Percentiles rank a stretch among this genome's conserved stretches.
Conservation (phyloP, 768 basidiomycete species). For the Galerina marginata region DNA sequence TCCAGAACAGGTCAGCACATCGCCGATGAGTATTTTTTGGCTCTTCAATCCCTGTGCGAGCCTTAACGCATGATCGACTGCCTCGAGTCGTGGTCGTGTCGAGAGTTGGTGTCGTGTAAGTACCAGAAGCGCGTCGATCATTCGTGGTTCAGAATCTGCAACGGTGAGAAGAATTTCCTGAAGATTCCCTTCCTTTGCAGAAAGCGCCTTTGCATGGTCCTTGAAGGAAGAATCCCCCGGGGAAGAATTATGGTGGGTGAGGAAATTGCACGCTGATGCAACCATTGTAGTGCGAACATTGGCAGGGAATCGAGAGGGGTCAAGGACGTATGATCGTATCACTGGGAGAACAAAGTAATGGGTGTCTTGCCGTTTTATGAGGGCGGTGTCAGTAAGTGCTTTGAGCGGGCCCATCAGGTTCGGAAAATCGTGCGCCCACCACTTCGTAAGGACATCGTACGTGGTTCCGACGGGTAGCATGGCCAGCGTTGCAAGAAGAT, state of each 20-base stretch:
- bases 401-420: constrained; percentile 2
- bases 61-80: neutral
- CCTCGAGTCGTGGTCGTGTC: neutral
- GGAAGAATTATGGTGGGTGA: neutral
- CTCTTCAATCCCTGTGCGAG: neutral
- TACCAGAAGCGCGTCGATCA: neutral
- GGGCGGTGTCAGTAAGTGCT: constrained; percentile 10
- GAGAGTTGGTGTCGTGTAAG: neutral
- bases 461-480: constrained; percentile 28
- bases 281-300: neutral
- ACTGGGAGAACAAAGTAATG: constrained; percentile 2
- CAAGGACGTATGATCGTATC: neutral
- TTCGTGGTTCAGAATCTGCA: no score
- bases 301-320: neutral
- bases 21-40: neutral
- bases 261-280: neutral
- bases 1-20: neutral
- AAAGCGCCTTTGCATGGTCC: neutral
- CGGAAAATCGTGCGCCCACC: constrained; percentile 7
- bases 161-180: neutral
- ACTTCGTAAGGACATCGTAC: constrained; percentile 6
- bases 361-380: neutral
- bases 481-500: constrained; percentile 28
- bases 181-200: constrained; percentile 1
- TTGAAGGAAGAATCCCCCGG: neutral